Conservation (phyloP, 768 basidiomycete species). For the Mycena polygramma region DNA sequence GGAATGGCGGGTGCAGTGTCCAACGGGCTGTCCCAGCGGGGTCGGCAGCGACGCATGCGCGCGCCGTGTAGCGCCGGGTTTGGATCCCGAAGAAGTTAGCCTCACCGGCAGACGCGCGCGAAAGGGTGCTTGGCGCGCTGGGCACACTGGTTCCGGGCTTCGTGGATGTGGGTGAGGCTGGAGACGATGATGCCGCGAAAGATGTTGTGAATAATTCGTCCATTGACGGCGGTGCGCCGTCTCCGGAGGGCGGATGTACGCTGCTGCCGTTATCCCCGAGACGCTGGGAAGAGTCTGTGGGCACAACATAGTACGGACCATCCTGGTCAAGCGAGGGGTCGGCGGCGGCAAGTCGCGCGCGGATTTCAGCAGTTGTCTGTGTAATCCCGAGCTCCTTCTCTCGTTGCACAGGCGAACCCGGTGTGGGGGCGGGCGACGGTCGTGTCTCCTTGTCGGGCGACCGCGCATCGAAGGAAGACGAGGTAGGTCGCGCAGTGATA, state of each 20-base stretch:
- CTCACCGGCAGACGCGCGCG: conserved; percentile 54
- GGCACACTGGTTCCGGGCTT: conserved; percentile 11
- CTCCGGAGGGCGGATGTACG: conserved; percentile 50
- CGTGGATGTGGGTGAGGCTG: conserved; percentile 42
- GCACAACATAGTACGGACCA: conserved; percentile 72
- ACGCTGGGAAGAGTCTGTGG: conserved; percentile 76
- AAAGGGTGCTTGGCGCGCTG: conserved; percentile 41
- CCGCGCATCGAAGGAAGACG: conserved; percentile 46
- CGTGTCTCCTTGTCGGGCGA: neutral
- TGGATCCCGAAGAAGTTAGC: conserved; percentile 76
- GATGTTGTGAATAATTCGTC: conserved; percentile 74
- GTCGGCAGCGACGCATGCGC: conserved; percentile 58
- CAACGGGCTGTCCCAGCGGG: conserved; percentile 64
- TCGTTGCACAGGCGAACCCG: conserved; percentile 50
- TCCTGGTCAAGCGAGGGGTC: conserved; percentile 40
- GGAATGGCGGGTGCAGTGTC: conserved; percentile 83
- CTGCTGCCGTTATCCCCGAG: conserved; percentile 77
- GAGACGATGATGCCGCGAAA: conserved; percentile 38
- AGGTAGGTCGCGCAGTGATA: conserved; percentile 59
- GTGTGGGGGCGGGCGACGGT: conserved; percentile 36
- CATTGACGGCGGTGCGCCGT: conserved; percentile 63
- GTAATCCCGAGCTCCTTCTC: conserved; percentile 80
- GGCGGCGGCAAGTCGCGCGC: conserved; percentile 41
- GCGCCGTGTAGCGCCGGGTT: conserved; percentile 56
- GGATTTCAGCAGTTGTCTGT: conserved; percentile 67